Conservation (phyloP, 192 early-diverging fungal species). For the Pilobolus umbonatus region DNA sequence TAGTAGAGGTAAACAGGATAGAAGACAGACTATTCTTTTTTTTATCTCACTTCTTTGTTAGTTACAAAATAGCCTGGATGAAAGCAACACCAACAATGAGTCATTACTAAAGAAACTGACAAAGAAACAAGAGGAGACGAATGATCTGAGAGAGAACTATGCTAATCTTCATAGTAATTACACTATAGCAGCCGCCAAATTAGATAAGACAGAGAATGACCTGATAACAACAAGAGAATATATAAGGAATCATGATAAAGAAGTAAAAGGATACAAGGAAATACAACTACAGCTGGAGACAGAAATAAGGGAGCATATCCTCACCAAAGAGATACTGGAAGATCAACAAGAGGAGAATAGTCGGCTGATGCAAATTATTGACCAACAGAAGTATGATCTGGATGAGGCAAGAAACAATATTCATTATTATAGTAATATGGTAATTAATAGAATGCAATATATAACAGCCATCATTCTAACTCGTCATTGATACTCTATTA, state of each 20-base stretch:
- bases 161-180: not conserved
- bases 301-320: not conserved
- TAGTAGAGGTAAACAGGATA: not conserved
- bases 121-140: not conserved
- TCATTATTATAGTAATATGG: not conserved
- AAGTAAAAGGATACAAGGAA: not conserved
- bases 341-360: slow-evolving; percentile 26
- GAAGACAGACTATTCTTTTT: no score
- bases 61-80: no score
- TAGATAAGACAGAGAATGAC: not conserved
- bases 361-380: slow-evolving; percentile 28
- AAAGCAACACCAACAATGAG: no score
- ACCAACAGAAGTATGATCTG: slow-evolving; percentile 32
- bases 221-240: not conserved
- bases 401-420: slow-evolving; percentile 28
- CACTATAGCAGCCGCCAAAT: not conserved
- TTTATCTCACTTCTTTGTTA: no score
- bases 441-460: not conserved
- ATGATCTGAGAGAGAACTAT: not conserved
- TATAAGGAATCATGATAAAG: not conserved
- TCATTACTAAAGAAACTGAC: not conserved
- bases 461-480: not conserved
- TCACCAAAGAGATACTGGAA: slow-evolving; percentile 23
- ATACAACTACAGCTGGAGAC: slow-evolving; percentile 4
- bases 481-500: not conserved